Conservation (phyloP, 495 filamentous ascomycete genomes). For the Evansstolkia leycettana region DNA sequence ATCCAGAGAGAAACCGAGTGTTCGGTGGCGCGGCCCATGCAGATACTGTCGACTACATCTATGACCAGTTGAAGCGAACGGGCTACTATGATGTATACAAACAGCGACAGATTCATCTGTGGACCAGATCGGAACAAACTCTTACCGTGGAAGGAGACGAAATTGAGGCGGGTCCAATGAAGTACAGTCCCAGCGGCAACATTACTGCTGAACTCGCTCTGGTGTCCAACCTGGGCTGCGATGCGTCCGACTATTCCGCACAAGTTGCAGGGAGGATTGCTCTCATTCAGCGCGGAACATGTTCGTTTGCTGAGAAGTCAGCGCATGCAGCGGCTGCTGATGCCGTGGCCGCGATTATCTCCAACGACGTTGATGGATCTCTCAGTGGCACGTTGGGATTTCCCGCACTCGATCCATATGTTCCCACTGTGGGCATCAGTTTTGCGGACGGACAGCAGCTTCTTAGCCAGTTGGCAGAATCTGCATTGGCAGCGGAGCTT, state of each 20-base stretch:
- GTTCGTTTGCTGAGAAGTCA: constrained; percentile 49
- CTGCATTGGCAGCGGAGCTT: constrained; percentile 17
- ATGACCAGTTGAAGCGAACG: constrained; percentile 32
- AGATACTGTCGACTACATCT: constrained; percentile 50
- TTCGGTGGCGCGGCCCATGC: constrained; percentile 52
- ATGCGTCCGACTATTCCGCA: constrained; percentile 41
- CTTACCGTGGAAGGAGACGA: constrained; percentile 16
- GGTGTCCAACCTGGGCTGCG: constrained; percentile 46
- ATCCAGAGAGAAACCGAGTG: constrained; percentile 39
- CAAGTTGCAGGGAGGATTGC: constrained; percentile 44
- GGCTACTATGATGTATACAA: constrained; percentile 49
- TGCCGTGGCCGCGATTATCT: constrained; percentile 47
- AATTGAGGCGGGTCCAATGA: constrained; percentile 20
- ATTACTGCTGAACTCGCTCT: constrained; percentile 30
- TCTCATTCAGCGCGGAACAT: constrained; percentile 49
- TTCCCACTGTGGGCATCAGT: constrained; percentile 42
- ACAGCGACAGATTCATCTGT: constrained; percentile 40
- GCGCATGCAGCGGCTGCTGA: constrained; percentile 45
- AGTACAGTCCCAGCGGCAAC: constrained; percentile 36
- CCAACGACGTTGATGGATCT: constrained; percentile 48
- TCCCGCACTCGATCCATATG: constrained; percentile 32
- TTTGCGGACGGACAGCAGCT: constrained; percentile 38
- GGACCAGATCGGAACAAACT: constrained; percentile 16
- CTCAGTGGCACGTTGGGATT: constrained; percentile 44
- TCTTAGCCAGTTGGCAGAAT: constrained; percentile 22